A percentile compares a stretch with the other conserved stretches of the same genome.
Conservation (phyloP, 495 filamentous ascomycete species). For the Talaromyces ruber region DNA sequence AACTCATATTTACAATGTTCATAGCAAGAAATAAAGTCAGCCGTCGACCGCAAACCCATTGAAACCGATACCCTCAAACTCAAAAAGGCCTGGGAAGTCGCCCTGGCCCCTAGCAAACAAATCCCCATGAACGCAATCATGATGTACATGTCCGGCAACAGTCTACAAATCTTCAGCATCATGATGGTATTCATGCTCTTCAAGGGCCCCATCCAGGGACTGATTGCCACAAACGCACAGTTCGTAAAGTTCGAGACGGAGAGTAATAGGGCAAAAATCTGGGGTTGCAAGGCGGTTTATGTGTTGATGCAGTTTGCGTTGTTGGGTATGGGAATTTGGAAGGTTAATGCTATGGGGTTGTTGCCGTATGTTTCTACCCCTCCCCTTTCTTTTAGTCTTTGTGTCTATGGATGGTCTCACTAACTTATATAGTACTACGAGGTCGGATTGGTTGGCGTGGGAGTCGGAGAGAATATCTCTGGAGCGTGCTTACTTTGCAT, state of each 20-base stretch:
- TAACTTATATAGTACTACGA: conserved; percentile 59
- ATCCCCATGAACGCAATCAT: conserved; percentile 97
- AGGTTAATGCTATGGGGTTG: conserved; percentile 93
- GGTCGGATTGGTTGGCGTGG: conserved; percentile 95
- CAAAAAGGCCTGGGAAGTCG: conserved; percentile 99
- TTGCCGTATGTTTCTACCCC: conserved; percentile 71
- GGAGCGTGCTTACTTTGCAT: conserved; percentile 54
- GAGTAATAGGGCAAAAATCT: conserved; percentile 58
- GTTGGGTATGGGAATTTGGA: conserved; percentile 85
- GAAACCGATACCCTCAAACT: conserved; percentile 93
- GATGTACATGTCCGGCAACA: conserved; percentile 99
- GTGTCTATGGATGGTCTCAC: background rate
- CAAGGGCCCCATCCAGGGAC: conserved; percentile 85
- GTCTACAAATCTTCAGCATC: conserved; percentile 96
- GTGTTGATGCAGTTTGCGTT: conserved; percentile 77
- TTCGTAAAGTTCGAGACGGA: conserved; percentile 88
- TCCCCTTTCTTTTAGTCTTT: background rate
- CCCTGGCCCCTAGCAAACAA: conserved; percentile 86
- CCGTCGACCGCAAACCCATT: conserved; percentile 37
- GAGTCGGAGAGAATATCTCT: conserved; percentile 70
- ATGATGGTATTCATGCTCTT: conserved; percentile 99
- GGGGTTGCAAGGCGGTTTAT: conserved; percentile 78
- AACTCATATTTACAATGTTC: conserved; percentile 25
- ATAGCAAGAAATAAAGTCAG: conserved; percentile 20
- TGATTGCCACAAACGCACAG: conserved; percentile 66